A percentile compares a stretch with the other conserved stretches of the same genome.
phyloP scores from a whole-genome alignment of 257 asterid species.

The Jacaranda copaia region DNA sequence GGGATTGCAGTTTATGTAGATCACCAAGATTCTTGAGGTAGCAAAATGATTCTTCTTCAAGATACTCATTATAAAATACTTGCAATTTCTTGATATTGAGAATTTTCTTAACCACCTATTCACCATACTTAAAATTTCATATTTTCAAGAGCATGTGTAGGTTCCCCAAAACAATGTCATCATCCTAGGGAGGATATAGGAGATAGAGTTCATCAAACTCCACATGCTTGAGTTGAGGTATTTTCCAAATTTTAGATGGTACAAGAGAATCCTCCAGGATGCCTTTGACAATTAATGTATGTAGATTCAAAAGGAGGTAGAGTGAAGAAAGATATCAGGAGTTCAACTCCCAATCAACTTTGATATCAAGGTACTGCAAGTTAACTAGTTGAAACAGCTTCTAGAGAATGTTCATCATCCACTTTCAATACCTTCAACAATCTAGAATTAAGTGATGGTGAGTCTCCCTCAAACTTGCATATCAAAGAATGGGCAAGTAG shows the following conservation, averaged over 20 bases:
- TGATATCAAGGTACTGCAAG: not conserved
- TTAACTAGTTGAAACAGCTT: not conserved
- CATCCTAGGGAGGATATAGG: no score
- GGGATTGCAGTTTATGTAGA: not conserved
- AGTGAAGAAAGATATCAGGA: not conserved
- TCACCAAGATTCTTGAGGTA: not conserved
- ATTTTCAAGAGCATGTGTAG: not conserved
- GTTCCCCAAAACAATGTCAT: not conserved
- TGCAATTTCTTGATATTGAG: slow-evolving; percentile 8
- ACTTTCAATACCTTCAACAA: not conserved
- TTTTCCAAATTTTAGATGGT: no score
- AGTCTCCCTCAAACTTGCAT: not conserved
- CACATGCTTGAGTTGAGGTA: no score
- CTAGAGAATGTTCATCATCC: not conserved
- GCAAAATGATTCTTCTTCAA: not conserved
- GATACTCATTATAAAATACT: not conserved
- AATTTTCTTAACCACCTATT: not conserved
- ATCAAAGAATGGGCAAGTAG: not conserved
- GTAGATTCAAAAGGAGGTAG: no score
- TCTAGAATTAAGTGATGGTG: not conserved
- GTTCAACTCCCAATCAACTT: no score
- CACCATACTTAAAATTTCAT: not conserved
- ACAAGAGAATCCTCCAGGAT: no score
- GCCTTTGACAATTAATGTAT: no score
- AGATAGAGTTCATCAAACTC: no score